These are phyloP conservation scores for Yarrowia keelungensis DNA, from an alignment of 805 yeast species.

Conservation along the genomic window DNA sequence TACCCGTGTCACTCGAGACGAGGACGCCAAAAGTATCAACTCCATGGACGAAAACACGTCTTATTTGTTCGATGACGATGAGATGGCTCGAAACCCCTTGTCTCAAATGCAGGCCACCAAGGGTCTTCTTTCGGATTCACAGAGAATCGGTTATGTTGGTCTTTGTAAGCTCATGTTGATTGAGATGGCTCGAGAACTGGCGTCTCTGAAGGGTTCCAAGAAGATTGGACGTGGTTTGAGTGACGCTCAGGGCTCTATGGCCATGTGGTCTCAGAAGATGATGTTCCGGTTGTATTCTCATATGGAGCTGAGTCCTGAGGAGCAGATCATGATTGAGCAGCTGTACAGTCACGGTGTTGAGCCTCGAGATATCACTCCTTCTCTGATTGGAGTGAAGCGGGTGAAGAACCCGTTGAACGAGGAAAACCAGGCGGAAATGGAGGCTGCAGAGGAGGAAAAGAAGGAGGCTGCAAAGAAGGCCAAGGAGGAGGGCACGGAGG, in stretches of 20 bases:
- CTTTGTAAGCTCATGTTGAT: slow-evolving; percentile 75
- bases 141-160: slow-evolving; percentile 91
- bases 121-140: slow-evolving; percentile 78
- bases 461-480: slow-evolving; percentile 29
- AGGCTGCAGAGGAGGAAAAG: slow-evolving; percentile 21
- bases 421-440: slow-evolving; percentile 39
- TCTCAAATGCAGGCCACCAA: slow-evolving; percentile 81
- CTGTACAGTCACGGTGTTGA: slow-evolving; percentile 84
- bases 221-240: slow-evolving; percentile 55
- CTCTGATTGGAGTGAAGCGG: slow-evolving; percentile 60
- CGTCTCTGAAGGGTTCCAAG: slow-evolving; percentile 54
- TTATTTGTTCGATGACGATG: slow-evolving; percentile 58
- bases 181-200: slow-evolving; percentile 82
- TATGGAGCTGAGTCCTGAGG: slow-evolving; percentile 77
- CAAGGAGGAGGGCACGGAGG: slow-evolving; percentile 38
- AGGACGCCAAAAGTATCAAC: slow-evolving; percentile 71
- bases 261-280: slow-evolving; percentile 80
- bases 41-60: slow-evolving; percentile 63
- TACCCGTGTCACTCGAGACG: slow-evolving; percentile 86
- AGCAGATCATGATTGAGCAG: slow-evolving; percentile 84
- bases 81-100: slow-evolving; percentile 56
- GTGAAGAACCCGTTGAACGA: slow-evolving; percentile 60
- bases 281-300: slow-evolving; percentile 79
- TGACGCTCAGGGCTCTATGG: slow-evolving; percentile 75
- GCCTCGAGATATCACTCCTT: slow-evolving; percentile 70